Evolutionary conservation across 2,329 filamentous ascomycete species (phyloP).

Genomic region (Diplodia scrobiculata): DNA sequence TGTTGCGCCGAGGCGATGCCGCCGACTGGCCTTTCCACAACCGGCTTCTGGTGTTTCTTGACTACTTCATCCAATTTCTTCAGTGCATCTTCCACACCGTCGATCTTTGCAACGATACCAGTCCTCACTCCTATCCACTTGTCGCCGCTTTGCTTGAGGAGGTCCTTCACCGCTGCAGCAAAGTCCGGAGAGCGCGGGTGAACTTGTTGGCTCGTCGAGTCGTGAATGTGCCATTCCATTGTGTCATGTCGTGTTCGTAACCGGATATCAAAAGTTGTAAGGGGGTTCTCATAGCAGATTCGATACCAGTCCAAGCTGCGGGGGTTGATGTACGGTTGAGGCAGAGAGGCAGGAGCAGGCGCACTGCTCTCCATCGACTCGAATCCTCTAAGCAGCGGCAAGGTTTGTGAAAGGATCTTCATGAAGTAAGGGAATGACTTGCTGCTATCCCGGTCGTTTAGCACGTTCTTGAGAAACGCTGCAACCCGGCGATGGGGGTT

Average conservation of each 20-base stretch:
- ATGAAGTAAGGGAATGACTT: slow-evolving; percentile 58
- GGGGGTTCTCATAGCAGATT: slow-evolving; percentile 47
- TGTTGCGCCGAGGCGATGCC: slow-evolving; percentile 1
- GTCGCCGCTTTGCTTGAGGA: slow-evolving; percentile 38
- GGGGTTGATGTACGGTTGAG: slow-evolving; percentile 18
- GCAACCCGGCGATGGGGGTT: slow-evolving; percentile 69
- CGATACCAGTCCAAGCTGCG: slow-evolving; percentile 57
- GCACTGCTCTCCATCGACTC: slow-evolving; percentile 14
- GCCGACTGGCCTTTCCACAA: not conserved
- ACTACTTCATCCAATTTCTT: slow-evolving; percentile 45
- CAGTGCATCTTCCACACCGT: slow-evolving; percentile 43
- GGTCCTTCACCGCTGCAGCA: slow-evolving; percentile 39
- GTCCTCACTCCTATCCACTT: slow-evolving; percentile 46
- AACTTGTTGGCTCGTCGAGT: slow-evolving; percentile 36
- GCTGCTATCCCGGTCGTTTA: slow-evolving; percentile 55
- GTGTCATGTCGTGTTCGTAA: slow-evolving; percentile 40
- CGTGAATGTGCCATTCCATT: slow-evolving; percentile 45
- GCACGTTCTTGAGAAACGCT: slow-evolving; percentile 60
- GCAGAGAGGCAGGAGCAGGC: slow-evolving; percentile 11
- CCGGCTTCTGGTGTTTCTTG: slow-evolving; percentile 22
- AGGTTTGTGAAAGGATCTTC: slow-evolving; percentile 60
- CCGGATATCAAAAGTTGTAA: slow-evolving; percentile 45
- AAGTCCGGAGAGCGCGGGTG: slow-evolving; percentile 37
- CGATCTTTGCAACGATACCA: slow-evolving; percentile 43
- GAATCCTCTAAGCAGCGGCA: slow-evolving; percentile 59